Percentiles rank a stretch among this genome's conserved stretches.
These are phyloP conservation scores for Podospora appendiculata DNA, from an alignment of 495 filamentous ascomycete genomes.

Conservation along the genomic window DNA sequence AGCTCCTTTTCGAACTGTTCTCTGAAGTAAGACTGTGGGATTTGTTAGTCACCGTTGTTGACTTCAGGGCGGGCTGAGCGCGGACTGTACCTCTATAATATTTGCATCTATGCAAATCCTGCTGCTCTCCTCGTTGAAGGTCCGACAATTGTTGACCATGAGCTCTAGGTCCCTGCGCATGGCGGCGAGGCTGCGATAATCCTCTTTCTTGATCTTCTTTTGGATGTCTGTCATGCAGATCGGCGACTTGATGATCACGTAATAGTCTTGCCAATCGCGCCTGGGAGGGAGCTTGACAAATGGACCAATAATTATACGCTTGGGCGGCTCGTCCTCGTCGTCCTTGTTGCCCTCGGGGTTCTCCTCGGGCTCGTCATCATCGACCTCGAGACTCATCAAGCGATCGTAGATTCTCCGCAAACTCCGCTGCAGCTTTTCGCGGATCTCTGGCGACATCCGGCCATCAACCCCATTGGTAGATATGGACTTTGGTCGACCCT, in stretches of 20 bases:
- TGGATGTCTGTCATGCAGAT: constrained; percentile 91
- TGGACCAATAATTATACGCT: constrained; percentile 82
- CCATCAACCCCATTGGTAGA: constrained; percentile 14
- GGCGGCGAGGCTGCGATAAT: constrained; percentile 73
- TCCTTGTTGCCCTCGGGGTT: constrained; percentile 20
- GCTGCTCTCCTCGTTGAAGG: constrained; percentile 93
- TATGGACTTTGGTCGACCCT: constrained; percentile 52
- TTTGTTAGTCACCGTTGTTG: background rate
- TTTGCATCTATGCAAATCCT: constrained; percentile 87
- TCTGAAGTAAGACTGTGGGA: constrained; percentile 53
- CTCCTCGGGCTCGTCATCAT: constrained; percentile 42
- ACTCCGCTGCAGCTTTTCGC: constrained; percentile 62
- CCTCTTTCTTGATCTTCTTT: constrained; percentile 87
- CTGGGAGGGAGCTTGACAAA: constrained; percentile 90
- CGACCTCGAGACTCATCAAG: constrained; percentile 71
- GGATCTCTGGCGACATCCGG: constrained; percentile 37
- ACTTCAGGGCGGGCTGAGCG: too few relatives aligned
- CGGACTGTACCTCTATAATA: constrained; percentile 66
- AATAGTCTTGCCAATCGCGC: constrained; percentile 84
- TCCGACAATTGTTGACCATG: constrained; percentile 83
- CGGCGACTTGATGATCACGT: constrained; percentile 80
- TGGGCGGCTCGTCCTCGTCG: constrained; percentile 30
- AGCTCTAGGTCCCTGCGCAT: constrained; percentile 75
- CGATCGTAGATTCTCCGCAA: constrained; percentile 67
- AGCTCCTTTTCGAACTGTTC: constrained; percentile 62